A percentile compares a stretch with the other conserved stretches of the same genome.
phyloP scores from a whole-genome alignment of 2,329 filamentous ascomycete genomes.

The Pseudofabraea citricarpa region DNA sequence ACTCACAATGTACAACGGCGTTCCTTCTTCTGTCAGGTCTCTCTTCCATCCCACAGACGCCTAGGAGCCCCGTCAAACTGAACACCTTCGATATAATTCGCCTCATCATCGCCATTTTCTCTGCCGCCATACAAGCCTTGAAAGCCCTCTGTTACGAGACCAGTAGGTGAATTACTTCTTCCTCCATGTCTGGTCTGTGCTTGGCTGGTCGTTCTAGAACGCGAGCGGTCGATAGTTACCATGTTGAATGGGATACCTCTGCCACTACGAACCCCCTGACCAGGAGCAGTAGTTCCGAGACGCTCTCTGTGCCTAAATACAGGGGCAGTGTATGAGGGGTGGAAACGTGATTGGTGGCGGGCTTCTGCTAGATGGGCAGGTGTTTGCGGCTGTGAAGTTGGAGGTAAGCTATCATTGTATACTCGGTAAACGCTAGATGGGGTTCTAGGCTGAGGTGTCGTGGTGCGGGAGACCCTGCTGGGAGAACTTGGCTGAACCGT shows the following conservation, averaged over 20 bases:
- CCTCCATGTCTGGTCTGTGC: slow-evolving; percentile 12
- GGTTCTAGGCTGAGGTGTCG: slow-evolving; percentile 13
- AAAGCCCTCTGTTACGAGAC: slow-evolving; percentile 39
- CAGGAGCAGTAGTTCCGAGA: too few species aligned
- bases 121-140: slow-evolving; percentile 41
- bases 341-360: slow-evolving; percentile 39
- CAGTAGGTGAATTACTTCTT: slow-evolving; percentile 30
- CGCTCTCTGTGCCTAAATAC: slow-evolving; percentile 4
- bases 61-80: slow-evolving; percentile 28
- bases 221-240: not conserved
- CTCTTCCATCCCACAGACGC: slow-evolving; percentile 17
- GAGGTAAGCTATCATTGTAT: slow-evolving; percentile 42
- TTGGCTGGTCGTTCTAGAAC: slow-evolving; percentile 1
- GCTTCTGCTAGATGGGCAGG: slow-evolving; percentile 44
- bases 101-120: slow-evolving; percentile 42
- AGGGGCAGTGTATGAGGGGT: slow-evolving; percentile 40
- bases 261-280: not conserved
- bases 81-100: slow-evolving; percentile 23
- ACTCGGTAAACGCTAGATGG: slow-evolving; percentile 30
- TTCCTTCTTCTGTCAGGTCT: too few species aligned
- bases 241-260: not conserved
- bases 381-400: slow-evolving; percentile 43
- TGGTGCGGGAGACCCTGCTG: not conserved
- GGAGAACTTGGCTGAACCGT: not conserved
- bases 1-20: too few species aligned